Evolutionary conservation across 2,329 filamentous ascomycete genomes (phyloP).

Genomic region (Fusarium kyushuense): DNA sequence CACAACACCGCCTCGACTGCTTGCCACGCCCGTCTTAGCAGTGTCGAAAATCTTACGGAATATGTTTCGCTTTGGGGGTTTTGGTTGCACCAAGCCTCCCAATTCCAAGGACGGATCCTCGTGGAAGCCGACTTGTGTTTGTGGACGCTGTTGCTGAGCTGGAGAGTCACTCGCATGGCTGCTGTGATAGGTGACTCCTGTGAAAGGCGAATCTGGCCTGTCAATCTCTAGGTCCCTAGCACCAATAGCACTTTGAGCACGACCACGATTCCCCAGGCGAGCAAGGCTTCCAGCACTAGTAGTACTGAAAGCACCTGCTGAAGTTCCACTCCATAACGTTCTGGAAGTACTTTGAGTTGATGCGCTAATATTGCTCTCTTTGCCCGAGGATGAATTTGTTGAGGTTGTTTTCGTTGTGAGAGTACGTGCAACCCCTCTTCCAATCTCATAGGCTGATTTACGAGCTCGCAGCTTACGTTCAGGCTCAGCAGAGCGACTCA

Average conservation of each 20-base stretch:
- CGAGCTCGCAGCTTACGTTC: slow-evolving; percentile 68
- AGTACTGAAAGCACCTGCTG: slow-evolving; percentile 90
- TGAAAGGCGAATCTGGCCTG: slow-evolving; percentile 74
- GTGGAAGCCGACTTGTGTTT: slow-evolving; percentile 74
- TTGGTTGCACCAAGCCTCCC: slow-evolving; percentile 81
- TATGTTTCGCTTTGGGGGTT: slow-evolving; percentile 86
- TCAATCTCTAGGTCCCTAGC: slow-evolving; percentile 67
- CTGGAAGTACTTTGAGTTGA: slow-evolving; percentile 83
- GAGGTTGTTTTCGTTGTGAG: slow-evolving; percentile 89
- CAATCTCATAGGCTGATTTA: slow-evolving; percentile 84
- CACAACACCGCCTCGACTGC: slow-evolving; percentile 85
- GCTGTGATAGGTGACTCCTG: slow-evolving; percentile 89
- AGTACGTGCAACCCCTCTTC: slow-evolving; percentile 77
- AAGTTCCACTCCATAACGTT: slow-evolving; percentile 93
- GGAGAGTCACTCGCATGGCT: slow-evolving; percentile 76
- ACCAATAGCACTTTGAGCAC: slow-evolving; percentile 75
- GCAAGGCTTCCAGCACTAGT: slow-evolving; percentile 96
- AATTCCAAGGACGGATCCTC: slow-evolving; percentile 77
- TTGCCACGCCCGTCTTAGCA: slow-evolving; percentile 93
- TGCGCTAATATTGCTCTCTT: slow-evolving; percentile 77
- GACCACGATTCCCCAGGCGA: slow-evolving; percentile 73
- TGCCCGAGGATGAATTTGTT: slow-evolving; percentile 80
- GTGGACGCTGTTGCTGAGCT: slow-evolving; percentile 67
- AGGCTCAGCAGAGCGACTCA: slow-evolving; percentile 57
- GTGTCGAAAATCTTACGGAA: slow-evolving; percentile 96